Conservation (phyloP, 2,329 filamentous ascomycete species). For the Verticillium albo-atrum region DNA sequence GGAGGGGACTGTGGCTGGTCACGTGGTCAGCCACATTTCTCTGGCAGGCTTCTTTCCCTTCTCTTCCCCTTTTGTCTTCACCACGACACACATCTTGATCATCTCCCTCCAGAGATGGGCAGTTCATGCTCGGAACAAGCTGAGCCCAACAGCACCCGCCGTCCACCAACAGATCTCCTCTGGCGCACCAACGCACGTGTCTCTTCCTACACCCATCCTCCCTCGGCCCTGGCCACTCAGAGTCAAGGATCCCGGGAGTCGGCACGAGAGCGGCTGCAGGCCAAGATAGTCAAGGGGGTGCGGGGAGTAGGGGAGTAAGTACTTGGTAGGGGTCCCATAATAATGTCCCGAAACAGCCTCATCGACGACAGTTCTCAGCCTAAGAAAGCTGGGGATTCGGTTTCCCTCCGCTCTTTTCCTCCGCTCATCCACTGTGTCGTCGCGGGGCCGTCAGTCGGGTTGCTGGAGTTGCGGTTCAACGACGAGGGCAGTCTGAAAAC, state of each 20-base stretch:
- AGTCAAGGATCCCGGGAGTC: not conserved
- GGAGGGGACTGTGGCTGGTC: not conserved
- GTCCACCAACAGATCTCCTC: not conserved
- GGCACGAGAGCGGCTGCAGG: not conserved
- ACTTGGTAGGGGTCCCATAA: not conserved
- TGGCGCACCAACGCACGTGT: not conserved
- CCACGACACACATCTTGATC: not conserved
- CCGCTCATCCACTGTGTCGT: not conserved
- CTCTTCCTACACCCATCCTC: not conserved
- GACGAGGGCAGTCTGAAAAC: not conserved
- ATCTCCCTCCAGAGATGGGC: not conserved
- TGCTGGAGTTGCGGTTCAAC: not conserved
- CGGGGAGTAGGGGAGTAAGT: too few species aligned
- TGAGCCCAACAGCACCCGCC: not conserved
- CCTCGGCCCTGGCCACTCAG: not conserved
- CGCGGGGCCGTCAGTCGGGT: not conserved
- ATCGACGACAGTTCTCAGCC: not conserved
- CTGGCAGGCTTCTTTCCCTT: not conserved
- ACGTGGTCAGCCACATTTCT: not conserved
- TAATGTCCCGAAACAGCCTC: not conserved
- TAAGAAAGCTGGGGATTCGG: not conserved
- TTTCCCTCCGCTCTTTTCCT: not conserved
- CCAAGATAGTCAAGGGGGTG: not conserved
- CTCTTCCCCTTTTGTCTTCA: not conserved
- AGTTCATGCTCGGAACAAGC: not conserved